These are phyloP conservation scores for Thielaviopsis populi DNA, from an alignment of 2,329 filamentous ascomycete genomes.

Conservation along the genomic window DNA sequence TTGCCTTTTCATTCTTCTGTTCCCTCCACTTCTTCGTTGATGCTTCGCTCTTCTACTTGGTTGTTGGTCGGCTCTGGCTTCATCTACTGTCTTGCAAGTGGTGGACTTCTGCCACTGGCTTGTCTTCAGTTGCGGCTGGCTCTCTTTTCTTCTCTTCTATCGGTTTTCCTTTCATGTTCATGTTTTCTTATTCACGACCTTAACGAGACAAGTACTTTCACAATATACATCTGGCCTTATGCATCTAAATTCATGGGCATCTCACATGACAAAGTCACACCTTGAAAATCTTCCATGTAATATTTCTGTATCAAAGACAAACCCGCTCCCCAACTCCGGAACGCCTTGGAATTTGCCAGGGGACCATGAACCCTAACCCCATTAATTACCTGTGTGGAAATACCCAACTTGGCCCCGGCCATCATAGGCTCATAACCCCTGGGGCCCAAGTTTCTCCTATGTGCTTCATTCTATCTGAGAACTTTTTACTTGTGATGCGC, in stretches of 20 bases:
- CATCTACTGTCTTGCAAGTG: not conserved
- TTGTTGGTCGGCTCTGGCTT: not conserved
- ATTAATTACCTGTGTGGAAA: not conserved
- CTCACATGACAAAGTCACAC: not conserved
- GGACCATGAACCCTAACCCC: conserved; percentile 10
- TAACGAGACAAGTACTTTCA: conserved; percentile 2
- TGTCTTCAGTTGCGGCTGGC: not conserved
- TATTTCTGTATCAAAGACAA: not conserved
- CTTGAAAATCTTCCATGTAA: not conserved
- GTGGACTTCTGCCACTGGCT: not conserved
- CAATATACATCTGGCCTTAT: conserved; percentile 1
- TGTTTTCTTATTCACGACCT: conserved; percentile 1
- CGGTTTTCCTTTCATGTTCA: not conserved
- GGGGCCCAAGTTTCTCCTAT: conserved; percentile 79
- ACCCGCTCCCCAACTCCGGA: conserved; percentile 8
- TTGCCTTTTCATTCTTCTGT: not conserved
- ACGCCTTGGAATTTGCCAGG: conserved; percentile 21
- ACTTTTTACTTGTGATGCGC: conserved; percentile 68
- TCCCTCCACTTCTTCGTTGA: not conserved
- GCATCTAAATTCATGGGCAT: not conserved
- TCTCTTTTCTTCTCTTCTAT: not conserved
- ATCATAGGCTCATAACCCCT: conserved; percentile 47
- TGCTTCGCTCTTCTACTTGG: not conserved
- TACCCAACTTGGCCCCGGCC: not conserved
- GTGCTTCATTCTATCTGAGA: conserved; percentile 65